phyloP scores from a whole-genome alignment of 495 filamentous ascomycete species.

The Rhizodiscina lignyota region DNA sequence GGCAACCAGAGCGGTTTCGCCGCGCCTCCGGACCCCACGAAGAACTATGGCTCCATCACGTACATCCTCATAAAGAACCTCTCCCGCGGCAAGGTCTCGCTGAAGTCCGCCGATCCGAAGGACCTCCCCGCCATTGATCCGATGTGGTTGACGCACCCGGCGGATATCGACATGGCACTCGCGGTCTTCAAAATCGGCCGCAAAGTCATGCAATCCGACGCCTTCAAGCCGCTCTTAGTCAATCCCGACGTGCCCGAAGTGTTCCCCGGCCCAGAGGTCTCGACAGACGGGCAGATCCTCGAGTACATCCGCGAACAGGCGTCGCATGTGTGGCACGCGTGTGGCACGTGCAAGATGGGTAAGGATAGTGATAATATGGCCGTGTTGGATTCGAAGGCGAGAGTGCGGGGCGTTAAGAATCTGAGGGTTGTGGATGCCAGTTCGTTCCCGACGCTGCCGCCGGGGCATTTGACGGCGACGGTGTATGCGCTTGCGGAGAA shows the following conservation, averaged over 20 bases:
- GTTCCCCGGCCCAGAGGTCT: constrained; percentile 1
- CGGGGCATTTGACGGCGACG: background rate
- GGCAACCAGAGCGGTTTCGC: constrained; percentile 9
- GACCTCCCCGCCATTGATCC: constrained; percentile 36
- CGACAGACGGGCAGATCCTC: constrained; percentile 3
- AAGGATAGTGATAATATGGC: constrained; percentile 5
- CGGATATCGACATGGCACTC: constrained; percentile 36
- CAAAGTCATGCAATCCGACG: constrained; percentile 12
- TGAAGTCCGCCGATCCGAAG: constrained; percentile 22
- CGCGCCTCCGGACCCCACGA: constrained; percentile 3
- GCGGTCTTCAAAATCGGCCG: constrained; percentile 37
- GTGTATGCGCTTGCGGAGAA: constrained; percentile 13
- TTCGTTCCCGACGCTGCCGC: constrained; percentile 10
- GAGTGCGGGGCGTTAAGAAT: constrained; percentile 9
- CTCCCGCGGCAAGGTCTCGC: constrained; percentile 37
- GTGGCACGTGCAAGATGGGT: constrained; percentile 1
- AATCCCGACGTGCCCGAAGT: too few species aligned
- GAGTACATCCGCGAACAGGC: background rate
- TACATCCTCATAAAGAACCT: constrained; percentile 27
- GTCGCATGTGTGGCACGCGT: background rate
- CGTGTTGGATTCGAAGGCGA: constrained; percentile 11
- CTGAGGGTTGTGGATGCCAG: constrained; percentile 16
- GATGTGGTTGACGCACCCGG: constrained; percentile 34
- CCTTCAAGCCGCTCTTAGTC: too few species aligned
- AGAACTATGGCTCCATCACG: constrained; percentile 28